Base-by-base conservation (phyloP, 352 stramenopile genomes). In the Elongisporangium anandrum region DNA sequence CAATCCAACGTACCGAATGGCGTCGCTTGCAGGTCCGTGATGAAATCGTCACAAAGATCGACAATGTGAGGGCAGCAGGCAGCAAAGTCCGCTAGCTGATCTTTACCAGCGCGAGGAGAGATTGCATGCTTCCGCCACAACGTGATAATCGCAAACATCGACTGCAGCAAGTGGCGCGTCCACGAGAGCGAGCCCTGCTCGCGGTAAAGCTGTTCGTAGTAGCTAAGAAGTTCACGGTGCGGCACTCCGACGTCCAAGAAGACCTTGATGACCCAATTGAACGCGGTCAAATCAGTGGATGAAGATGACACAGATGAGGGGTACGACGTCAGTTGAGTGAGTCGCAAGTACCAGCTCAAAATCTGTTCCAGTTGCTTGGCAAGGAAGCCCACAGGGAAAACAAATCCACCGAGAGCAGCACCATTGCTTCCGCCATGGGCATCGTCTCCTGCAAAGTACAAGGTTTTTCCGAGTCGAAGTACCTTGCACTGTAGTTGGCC, bases 121-220 rank as follows among this genome's bases (percentile, higher is more conserved):
- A 89, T 80, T n/a, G 75, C 79, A 60, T 90, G 71, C 61, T 88
- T 90, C 64, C 88, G 90, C 86, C 86, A 95, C n/a, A 83, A 57
- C n/a, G 65, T 77, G 52, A 94, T 75, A 61, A 88, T 85, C 38
- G 78, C 69, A 52, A 93, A 69, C 54, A 94, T 86, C 5, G 82
- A 81, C 61, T 88, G 75, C 50, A 94, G 69, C 57, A 95, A 58
- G 62, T 95, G 86, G 38, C 94, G 63, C 26, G 76, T 85, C 86
- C 86, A 95, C n/a, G 68, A 45, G 9, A 80, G 16, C 26, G 63
- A 66, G 39, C 73, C 65, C 23, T 88, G 81, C 38, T 88, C 74
- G 24, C 77, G 80, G 64, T 92, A 95, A 4, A 95, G 62, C 50
- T 88, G 78, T 61, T 94, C 79, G 62, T 95, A 95, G 63, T 84